Evolutionary conservation across 805 yeast species (phyloP).

Genomic region (Priceomyces melissophilus): DNA sequence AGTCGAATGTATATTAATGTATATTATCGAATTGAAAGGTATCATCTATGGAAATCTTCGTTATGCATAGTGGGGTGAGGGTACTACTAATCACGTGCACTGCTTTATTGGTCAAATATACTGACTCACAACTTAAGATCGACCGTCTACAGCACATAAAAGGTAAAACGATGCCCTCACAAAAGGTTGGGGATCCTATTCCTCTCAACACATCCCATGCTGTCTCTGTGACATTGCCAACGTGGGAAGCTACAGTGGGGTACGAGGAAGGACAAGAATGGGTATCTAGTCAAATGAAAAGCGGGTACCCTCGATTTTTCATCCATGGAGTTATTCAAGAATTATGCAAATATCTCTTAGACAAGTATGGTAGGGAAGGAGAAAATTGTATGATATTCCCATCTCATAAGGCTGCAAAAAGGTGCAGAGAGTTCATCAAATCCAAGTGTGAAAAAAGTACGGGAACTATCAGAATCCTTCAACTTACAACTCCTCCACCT

Average conservation of each 20-base stretch:
- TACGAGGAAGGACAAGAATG: conserved; percentile 87
- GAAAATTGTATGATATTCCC: conserved; percentile 78
- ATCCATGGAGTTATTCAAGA: conserved; percentile 62
- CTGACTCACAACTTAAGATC: too few relatives aligned
- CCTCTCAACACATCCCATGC: conserved; percentile 92
- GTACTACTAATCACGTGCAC: too few relatives aligned
- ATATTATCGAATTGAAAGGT: too few relatives aligned
- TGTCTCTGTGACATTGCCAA: conserved; percentile 90
- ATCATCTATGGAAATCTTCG: too few relatives aligned
- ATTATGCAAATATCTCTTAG: conserved; percentile 51
- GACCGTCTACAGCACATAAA: too few relatives aligned
- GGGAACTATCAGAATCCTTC: conserved; percentile 56
- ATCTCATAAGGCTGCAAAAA: conserved; percentile 70
- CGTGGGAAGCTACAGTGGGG: conserved; percentile 91
- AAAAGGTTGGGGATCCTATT: conserved; percentile 74
- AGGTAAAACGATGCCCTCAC: conserved; percentile 21
- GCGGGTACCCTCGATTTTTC: conserved; percentile 89
- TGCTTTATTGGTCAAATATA: too few relatives aligned
- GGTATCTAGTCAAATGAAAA: conserved; percentile 71
- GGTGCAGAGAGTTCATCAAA: conserved; percentile 78
- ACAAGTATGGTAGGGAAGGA: conserved; percentile 73
- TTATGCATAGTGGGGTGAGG: too few relatives aligned
- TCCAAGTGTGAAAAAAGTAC: conserved; percentile 31
- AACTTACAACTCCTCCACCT: conserved; percentile 70
- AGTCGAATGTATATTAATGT: too few relatives aligned